These are phyloP conservation scores for Citeromyces siamensis DNA, from an alignment of 1,139 yeast genomes.

Conservation along the genomic window DNA sequence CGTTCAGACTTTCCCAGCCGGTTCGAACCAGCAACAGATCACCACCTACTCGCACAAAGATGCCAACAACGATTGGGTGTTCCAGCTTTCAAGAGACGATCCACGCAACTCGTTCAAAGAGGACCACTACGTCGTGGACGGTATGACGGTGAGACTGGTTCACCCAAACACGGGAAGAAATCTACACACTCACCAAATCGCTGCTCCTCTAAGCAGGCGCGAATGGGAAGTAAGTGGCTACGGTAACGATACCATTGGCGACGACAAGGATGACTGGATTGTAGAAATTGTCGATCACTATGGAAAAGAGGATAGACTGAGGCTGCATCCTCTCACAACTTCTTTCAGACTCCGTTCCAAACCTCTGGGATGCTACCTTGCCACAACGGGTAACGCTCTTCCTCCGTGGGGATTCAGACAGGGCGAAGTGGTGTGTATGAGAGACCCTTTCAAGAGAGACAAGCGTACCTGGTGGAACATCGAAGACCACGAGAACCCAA, in stretches of 20 bases:
- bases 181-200: constrained; percentile 75
- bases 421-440: constrained; percentile 86
- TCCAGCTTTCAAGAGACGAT: constrained; percentile 64
- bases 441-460: constrained; percentile 68
- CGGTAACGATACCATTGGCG: constrained; percentile 82
- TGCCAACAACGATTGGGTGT: constrained; percentile 78
- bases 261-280: constrained; percentile 86
- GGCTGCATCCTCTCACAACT: constrained; percentile 79
- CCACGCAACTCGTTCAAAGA: constrained; percentile 40
- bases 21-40: constrained; percentile 92
- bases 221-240: constrained; percentile 88
- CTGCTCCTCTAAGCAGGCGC: constrained; percentile 65
- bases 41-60: constrained; percentile 93
- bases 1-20: constrained; percentile 86
- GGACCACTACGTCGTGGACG: constrained; percentile 50
- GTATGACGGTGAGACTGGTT: constrained; percentile 63
- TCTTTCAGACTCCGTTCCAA: constrained; percentile 67
- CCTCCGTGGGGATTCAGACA: constrained; percentile 99
- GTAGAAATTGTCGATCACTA: constrained; percentile 77
- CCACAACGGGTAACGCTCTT: constrained; percentile 64
- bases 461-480: constrained; percentile 98
- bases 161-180: constrained; percentile 82
- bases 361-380: constrained; percentile 70
- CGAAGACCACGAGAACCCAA: constrained; percentile 69
- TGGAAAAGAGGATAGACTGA: constrained; percentile 52